These are phyloP conservation scores for Symbiodinium pilosum DNA, from an alignment of 73 alveolate species.

Conservation along the genomic window DNA sequence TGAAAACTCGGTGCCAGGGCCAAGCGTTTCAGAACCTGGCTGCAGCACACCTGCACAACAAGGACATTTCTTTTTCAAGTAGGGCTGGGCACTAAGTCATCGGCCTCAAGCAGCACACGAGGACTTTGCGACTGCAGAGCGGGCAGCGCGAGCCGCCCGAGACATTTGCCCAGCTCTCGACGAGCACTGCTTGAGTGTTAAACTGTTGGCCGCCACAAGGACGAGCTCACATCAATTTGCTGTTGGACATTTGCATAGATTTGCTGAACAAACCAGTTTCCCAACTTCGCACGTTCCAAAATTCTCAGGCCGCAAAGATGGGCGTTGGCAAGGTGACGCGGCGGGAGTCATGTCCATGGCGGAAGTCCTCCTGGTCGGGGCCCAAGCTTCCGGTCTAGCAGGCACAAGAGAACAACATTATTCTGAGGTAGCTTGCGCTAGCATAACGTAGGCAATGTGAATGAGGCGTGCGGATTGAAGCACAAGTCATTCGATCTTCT, in stretches of 20 bases:
- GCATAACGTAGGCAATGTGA: too few relatives aligned
- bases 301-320: constrained; percentile 39
- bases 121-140: constrained; percentile 72
- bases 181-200: not conserved
- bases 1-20: too few relatives aligned
- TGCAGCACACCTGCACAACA: constrained; percentile 62
- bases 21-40: constrained; percentile 38
- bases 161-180: constrained; percentile 52
- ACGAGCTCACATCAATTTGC: not conserved
- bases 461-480: too few relatives aligned
- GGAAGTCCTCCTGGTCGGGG: constrained; percentile 34
- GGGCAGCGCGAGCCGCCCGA: constrained; percentile 71
- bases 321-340: constrained; percentile 68
- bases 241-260: not conserved
- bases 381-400: too few relatives aligned
- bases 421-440: too few relatives aligned
- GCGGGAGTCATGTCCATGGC: constrained; percentile 62
- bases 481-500: too few relatives aligned
- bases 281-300: not conserved
- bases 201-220: not conserved
- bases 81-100: not conserved
- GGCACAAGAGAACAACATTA: too few relatives aligned
- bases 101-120: not conserved
- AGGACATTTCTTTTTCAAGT: not conserved
- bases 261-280: too few relatives aligned